Evolutionary conservation across 768 basidiomycete genomes (phyloP).

Genomic region (Kockovaella imperatae): DNA sequence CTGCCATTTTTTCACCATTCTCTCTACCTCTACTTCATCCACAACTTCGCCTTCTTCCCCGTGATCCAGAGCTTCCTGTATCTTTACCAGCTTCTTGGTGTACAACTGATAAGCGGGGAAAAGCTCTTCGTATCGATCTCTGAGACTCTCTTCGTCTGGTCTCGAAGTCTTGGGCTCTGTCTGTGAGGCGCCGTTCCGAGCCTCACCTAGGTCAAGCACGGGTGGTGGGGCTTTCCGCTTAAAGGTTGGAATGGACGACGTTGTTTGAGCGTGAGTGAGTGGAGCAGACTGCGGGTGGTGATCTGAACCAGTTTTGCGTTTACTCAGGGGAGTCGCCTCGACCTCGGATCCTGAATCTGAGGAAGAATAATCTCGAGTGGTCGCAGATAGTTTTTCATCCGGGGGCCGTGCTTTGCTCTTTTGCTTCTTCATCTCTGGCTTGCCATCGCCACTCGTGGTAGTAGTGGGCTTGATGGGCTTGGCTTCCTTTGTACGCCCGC

Average conservation of each 20-base stretch:
- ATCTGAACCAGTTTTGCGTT: not conserved
- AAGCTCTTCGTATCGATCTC: slow-evolving; percentile 34
- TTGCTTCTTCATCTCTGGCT: not conserved
- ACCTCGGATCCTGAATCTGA: not conserved
- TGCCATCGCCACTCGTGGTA: not conserved
- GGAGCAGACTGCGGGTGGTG: no score
- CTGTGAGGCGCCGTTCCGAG: not conserved
- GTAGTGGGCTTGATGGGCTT: not conserved
- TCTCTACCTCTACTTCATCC: slow-evolving; percentile 11
- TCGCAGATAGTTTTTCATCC: not conserved
- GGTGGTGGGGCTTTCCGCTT: not conserved
- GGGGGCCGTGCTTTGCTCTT: not conserved
- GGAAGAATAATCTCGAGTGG: not conserved
- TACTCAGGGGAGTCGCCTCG: not conserved
- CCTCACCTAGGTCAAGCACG: not conserved
- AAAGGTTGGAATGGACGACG: not conserved
- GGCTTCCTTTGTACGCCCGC: no score
- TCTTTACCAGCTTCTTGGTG: slow-evolving; percentile 17
- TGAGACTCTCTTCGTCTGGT: slow-evolving; percentile 17
- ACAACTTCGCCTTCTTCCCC: slow-evolving; percentile 10
- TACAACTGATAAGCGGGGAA: slow-evolving; percentile 28
- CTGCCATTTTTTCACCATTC: slow-evolving; percentile 30
- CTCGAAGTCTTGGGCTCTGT: not conserved
- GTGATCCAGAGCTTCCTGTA: slow-evolving; percentile 22
- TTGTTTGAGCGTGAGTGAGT: not conserved